These are phyloP conservation scores for Cicer arietinum DNA, from an alignment of 306 rosid species.

Conservation along the genomic window DNA sequence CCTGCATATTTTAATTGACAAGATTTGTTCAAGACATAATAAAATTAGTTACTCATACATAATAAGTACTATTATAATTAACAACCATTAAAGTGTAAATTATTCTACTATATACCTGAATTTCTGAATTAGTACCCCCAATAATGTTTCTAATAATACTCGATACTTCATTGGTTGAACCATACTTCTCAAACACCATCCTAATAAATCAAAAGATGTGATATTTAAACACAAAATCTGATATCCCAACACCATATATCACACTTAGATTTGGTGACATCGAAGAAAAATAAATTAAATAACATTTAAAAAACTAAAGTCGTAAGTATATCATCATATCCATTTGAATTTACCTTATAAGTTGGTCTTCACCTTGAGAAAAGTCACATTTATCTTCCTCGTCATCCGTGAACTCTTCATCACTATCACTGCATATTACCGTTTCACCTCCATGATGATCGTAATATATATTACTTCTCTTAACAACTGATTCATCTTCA, in stretches of 20 bases:
- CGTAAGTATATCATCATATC: constrained; percentile 27
- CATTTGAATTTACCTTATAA: constrained; percentile 62
- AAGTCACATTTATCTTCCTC: constrained; percentile 68
- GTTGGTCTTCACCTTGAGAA: constrained; percentile 68
- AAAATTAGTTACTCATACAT: constrained; percentile 18
- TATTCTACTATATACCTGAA: constrained; percentile 59
- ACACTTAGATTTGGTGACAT: no score
- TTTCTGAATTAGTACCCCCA: constrained; percentile 54
- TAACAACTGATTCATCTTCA: constrained; percentile 73
- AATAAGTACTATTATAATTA: constrained; percentile 23
- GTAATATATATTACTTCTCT: constrained; percentile 72
- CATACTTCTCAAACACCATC: constrained; percentile 70
- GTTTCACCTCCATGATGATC: constrained; percentile 70
- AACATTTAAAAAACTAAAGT: no score
- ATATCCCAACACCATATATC: no score
- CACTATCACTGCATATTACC: constrained; percentile 70
- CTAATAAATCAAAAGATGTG: constrained; percentile 49
- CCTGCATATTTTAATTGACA: constrained; percentile 57
- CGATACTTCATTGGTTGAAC: constrained; percentile 60
- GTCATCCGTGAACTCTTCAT: constrained; percentile 59
- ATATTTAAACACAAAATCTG: no score
- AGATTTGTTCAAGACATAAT: constrained; percentile 8
- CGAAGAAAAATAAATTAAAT: no score
- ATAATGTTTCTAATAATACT: constrained; percentile 55
- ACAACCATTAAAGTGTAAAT: constrained; percentile 28